A percentile compares a stretch with the other conserved stretches of the same genome.
These are phyloP conservation scores for Avena eriantha DNA, from an alignment of 176 grass and related monocot species.

Conservation along the genomic window DNA sequence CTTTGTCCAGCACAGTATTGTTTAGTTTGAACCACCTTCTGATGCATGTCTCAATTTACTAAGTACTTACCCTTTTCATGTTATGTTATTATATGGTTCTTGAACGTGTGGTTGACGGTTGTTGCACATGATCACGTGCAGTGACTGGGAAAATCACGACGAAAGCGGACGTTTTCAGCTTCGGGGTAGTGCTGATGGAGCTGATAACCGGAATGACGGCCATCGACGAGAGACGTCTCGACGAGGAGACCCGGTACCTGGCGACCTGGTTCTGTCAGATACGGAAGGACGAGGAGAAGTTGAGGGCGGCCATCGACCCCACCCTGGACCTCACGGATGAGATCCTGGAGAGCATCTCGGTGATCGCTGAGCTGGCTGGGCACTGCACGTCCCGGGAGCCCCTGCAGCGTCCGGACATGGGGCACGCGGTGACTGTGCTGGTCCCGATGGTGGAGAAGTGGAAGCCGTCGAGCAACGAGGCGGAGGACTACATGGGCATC, in stretches of 20 bases:
- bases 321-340: slow-evolving; percentile 66
- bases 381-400: slow-evolving; percentile 86
- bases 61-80: background rate
- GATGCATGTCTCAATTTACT: slow-evolving; percentile 3
- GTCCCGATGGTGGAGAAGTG: slow-evolving; percentile 92
- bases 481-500: slow-evolving; percentile 87
- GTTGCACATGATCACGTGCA: slow-evolving; percentile 42
- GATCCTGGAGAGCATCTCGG: slow-evolving; percentile 67
- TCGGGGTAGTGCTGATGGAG: slow-evolving; percentile 95
- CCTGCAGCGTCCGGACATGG: slow-evolving; percentile 84
- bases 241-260: slow-evolving; percentile 82
- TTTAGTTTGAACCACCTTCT: background rate
- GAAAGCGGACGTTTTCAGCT: slow-evolving; percentile 95
- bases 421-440: slow-evolving; percentile 73
- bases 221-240: slow-evolving; percentile 73
- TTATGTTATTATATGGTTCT: background rate
- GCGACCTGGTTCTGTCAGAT: slow-evolving; percentile 84
- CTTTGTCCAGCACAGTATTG: slow-evolving; percentile 1
- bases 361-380: slow-evolving; percentile 77
- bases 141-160: slow-evolving; percentile 96
- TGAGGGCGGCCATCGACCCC: slow-evolving; percentile 72
- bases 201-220: slow-evolving; percentile 85
- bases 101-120: slow-evolving; percentile 28
- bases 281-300: slow-evolving; percentile 63
- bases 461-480: slow-evolving; percentile 78